Evolutionary conservation across 225 moss, liverwort and hornwort genomes (phyloP).

Genomic region (Sphagnum tenellum): DNA sequence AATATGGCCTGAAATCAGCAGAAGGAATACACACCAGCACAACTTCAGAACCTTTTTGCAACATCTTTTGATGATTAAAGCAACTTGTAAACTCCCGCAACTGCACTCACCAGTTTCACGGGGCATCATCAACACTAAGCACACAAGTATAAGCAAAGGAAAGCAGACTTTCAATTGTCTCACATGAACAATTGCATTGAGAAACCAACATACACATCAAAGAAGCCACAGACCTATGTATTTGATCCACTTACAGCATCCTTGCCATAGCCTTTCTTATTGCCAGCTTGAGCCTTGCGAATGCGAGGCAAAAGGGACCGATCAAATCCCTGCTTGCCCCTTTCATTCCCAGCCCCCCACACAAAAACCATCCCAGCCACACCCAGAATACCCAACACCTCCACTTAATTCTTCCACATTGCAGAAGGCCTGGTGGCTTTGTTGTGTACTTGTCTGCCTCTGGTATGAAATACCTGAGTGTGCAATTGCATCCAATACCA

Average conservation of each 20-base stretch:
- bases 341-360: background rate
- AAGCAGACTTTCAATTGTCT: no score
- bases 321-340: slow-evolving; percentile 37
- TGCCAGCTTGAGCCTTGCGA: slow-evolving; percentile 47
- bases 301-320: slow-evolving; percentile 45
- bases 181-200: no score
- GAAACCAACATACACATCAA: no score
- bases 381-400: no score
- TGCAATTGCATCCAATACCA: no score
- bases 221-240: no score
- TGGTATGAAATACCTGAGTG: no score
- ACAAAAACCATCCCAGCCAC: background rate
- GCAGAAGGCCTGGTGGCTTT: no score
- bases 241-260: slow-evolving; percentile 32
- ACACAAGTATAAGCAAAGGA: no score
- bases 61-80: slow-evolving; percentile 39
- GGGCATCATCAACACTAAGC: no score
- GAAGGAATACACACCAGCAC: slow-evolving; percentile 24
- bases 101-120: slow-evolving; percentile 10
- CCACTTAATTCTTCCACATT: no score
- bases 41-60: slow-evolving; percentile 48
- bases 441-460: no score
- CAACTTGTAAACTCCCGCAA: slow-evolving; percentile 47
- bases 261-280: slow-evolving; percentile 37
- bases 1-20: slow-evolving; percentile 3